Evolutionary conservation across 2,329 filamentous ascomycete species (phyloP).

Genomic region (Gliomastix tumulicola): DNA sequence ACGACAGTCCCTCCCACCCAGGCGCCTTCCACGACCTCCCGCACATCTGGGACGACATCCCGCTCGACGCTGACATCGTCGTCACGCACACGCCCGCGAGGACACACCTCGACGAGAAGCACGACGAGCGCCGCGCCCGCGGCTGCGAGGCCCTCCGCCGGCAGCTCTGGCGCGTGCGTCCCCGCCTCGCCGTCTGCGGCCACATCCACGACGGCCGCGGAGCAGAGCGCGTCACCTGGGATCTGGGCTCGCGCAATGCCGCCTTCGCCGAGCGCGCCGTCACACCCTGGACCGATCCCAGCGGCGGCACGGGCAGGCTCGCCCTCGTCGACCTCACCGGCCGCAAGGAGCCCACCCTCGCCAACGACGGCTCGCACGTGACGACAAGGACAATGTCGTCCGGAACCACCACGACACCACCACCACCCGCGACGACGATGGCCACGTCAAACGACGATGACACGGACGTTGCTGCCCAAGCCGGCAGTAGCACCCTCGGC

Average conservation of each 20-base stretch:
- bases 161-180: slow-evolving; percentile 53
- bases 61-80: slow-evolving; percentile 55
- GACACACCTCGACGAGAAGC: slow-evolving; percentile 47
- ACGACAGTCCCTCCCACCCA: slow-evolving; percentile 26
- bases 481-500: slow-evolving; percentile 14
- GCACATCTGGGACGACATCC: slow-evolving; percentile 55
- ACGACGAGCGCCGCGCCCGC: slow-evolving; percentile 23
- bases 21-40: slow-evolving; percentile 14
- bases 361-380: slow-evolving; percentile 36
- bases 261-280: slow-evolving; percentile 35
- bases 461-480: slow-evolving; percentile 10
- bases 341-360: slow-evolving; percentile 28
- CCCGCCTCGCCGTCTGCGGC: slow-evolving; percentile 60
- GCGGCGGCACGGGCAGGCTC: slow-evolving; percentile 49
- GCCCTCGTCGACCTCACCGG: slow-evolving; percentile 56
- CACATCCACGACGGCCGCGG: slow-evolving; percentile 67
- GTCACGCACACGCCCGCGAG: slow-evolving; percentile 65
- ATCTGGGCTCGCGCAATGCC: slow-evolving; percentile 28
- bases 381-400: slow-evolving; percentile 1
- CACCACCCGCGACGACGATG: neutral
- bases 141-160: slow-evolving; percentile 56
- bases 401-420: slow-evolving; percentile 2
- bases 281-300: slow-evolving; percentile 51
- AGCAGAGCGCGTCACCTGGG: slow-evolving; percentile 56
- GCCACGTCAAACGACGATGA: slow-evolving; percentile 5